phyloP scores from a whole-genome alignment of 75 land plant genomes.

The Ceratopteris richardii region DNA sequence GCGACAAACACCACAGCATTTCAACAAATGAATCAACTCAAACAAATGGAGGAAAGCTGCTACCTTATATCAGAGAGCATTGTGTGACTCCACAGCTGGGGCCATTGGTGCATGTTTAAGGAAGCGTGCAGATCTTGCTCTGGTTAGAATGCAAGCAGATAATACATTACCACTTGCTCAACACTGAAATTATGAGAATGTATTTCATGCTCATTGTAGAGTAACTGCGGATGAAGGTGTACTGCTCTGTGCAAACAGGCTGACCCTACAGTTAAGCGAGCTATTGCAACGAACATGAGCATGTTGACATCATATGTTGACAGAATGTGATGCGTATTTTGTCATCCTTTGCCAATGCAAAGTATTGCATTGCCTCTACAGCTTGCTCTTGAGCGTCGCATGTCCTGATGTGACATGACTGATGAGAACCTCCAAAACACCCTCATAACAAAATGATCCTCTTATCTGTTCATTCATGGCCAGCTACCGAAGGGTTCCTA shows the following conservation, averaged over 20 bases:
- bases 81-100: conserved; percentile 88
- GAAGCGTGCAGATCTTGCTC: conserved; percentile 86
- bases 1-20: conserved; percentile 94
- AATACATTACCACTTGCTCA: conserved; percentile 80
- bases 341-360: conserved; percentile 40
- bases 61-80: conserved; percentile 87
- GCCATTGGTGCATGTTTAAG: conserved; percentile 91
- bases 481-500: conserved; percentile 48
- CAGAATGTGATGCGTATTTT: conserved; percentile 42
- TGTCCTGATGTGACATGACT: conserved; percentile 42
- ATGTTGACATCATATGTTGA: conserved; percentile 99
- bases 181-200: conserved; percentile 72
- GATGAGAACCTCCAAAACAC: conserved; percentile 35
- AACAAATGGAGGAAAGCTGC: conserved; percentile 94
- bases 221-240: conserved; percentile 82
- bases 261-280: conserved; percentile 88
- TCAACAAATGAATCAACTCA: conserved; percentile 76
- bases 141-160: conserved; percentile 96
- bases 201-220: conserved; percentile 76
- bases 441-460: conserved; percentile 45
- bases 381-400: conserved; percentile 42
- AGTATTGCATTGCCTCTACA: conserved; percentile 38
- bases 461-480: conserved; percentile 40
- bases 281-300: conserved; percentile 95
- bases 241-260: conserved; percentile 91